Base-by-base conservation (phyloP, 2,329 filamentous ascomycete genomes). In the Arthroderma sp. region DNA sequence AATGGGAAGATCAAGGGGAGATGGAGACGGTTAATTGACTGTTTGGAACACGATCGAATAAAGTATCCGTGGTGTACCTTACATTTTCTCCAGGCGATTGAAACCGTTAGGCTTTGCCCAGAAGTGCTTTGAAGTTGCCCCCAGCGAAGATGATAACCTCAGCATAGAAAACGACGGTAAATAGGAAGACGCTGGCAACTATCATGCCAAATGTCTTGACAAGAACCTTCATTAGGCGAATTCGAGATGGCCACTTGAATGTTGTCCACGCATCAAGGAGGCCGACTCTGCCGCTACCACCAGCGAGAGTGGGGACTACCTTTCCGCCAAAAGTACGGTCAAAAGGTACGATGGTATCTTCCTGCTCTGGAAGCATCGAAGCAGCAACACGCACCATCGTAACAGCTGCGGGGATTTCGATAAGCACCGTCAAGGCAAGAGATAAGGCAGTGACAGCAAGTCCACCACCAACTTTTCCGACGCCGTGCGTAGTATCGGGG, bases 271-370 rank as follows among this genome's bases (percentile, higher is more conserved):
- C 87, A 55, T 89, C 82, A 41, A 75, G 61, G 56, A 89, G 74
- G 36, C 82, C 76, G 50, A 85, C 72, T 53, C 77, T 79, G 52
- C 85, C 83, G 51, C 72, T 75, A 44, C 83, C 85, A 48, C 78
- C 80, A n/a, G 86, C 69, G 41, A 86, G 73, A 48, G 77, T 75
- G n/a, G 84, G 80, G 51, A 82, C 77, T 29, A 89, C 77, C 59
- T 80, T 82, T 54, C 85, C 85, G 51, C 75, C 77, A 57, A 93
- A 93, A 29, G 81, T 82, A 52, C 87, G 83, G 70, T 96, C 89
- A 56, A 96, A 94, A 30, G 86, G 82, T 32, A 96, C 80, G 51
- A 95, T 83, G 28, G 85, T 79, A 66, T 93, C 82, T 53, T 87
- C 75, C 11, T 85, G 80, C 48, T 86, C 81, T 0, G 86, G 77